Conservation (phyloP, 371 early-diverging fungal species). For the Nematocida sp. region DNA sequence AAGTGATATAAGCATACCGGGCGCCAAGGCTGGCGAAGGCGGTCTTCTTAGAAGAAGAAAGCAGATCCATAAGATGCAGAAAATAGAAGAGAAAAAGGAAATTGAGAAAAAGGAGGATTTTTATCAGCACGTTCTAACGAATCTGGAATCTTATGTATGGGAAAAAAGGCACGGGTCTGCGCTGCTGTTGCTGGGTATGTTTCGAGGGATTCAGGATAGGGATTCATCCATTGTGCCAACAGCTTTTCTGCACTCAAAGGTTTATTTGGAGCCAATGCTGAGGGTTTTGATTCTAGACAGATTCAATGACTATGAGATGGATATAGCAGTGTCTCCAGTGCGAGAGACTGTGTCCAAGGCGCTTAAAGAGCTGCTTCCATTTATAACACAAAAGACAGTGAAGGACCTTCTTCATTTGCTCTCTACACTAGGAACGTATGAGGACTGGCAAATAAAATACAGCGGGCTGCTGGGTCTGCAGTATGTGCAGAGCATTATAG, state of each 20-base stretch:
- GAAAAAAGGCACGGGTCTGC: conserved; percentile 68
- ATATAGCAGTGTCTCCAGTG: conserved; percentile 67
- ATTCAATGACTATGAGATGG: conserved; percentile 69
- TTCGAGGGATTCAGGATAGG: conserved; percentile 40
- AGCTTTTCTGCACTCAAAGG: conserved; percentile 18
- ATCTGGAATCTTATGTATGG: conserved; percentile 65
- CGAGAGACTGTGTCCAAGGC: conserved; percentile 66
- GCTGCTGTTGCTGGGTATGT: conserved; percentile 54
- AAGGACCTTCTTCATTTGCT: conserved; percentile 57
- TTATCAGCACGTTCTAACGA: conserved; percentile 55
- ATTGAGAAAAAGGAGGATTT: conserved; percentile 62
- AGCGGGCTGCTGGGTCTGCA: conserved; percentile 64
- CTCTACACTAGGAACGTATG: conserved; percentile 36
- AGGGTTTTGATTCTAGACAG: conserved; percentile 67
- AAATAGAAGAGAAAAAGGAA: conserved; percentile 51
- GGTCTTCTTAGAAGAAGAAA: conserved; percentile 21
- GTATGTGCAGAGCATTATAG: conserved; percentile 32
- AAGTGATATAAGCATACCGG: conserved; percentile 46
- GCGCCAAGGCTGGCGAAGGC: conserved; percentile 16
- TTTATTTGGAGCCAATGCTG: conserved; percentile 60
- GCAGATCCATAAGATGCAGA: conserved; percentile 35
- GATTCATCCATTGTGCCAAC: conserved; percentile 1
- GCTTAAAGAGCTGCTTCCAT: conserved; percentile 55
- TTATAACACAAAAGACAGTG: conserved; percentile 42
- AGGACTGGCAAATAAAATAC: conserved; percentile 70